These are phyloP conservation scores for Pinus tabuliformis DNA, from an alignment of 75 land plant genomes.

Conservation along the genomic window DNA sequence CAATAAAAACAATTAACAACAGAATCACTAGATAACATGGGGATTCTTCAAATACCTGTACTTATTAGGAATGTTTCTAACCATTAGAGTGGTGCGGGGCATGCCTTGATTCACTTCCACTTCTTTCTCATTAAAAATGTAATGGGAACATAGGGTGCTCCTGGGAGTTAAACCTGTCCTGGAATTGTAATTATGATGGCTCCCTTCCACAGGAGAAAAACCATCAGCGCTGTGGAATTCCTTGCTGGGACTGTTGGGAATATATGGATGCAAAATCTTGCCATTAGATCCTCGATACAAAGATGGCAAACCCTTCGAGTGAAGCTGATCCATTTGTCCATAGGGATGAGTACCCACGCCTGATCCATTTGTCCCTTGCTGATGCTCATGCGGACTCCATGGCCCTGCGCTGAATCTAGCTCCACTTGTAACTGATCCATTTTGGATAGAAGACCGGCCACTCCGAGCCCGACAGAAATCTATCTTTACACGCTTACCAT, in stretches of 20 bases:
- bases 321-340: background rate
- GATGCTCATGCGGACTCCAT: background rate
- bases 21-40: background rate
- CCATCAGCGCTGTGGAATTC: too few species aligned
- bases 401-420: background rate
- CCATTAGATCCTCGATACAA: background rate
- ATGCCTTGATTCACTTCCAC: background rate
- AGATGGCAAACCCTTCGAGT: background rate
- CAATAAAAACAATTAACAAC: too few species aligned
- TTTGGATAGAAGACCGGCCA: conserved; percentile 1
- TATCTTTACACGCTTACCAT: conserved; percentile 23
- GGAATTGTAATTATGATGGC: background rate
- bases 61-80: conserved; percentile 44
- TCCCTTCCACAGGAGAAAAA: background rate
- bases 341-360: background rate
- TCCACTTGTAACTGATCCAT: background rate
- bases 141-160: background rate
- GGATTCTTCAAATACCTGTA: conserved; percentile 19
- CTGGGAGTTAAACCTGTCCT: background rate
- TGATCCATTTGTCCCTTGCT: background rate
- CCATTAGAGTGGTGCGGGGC: conserved; percentile 38
- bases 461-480: conserved; percentile 30
- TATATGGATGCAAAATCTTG: too few species aligned
- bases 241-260: too few species aligned
- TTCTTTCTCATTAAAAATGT: background rate